Base-by-base conservation (phyloP, 495 filamentous ascomycete genomes). In the Tuber umbilicatum region DNA sequence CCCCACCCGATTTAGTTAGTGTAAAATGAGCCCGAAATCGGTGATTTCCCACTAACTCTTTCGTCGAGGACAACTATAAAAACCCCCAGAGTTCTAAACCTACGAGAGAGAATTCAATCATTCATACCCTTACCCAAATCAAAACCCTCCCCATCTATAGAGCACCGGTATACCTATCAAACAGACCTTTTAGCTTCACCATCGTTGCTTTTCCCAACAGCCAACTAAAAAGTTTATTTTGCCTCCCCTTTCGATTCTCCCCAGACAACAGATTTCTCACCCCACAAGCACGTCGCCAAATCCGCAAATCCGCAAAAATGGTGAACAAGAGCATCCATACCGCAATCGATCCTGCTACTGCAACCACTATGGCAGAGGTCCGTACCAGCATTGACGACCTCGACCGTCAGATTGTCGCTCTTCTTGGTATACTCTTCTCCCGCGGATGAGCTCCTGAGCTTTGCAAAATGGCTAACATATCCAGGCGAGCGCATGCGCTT, bases 401-500 rank as follows among this genome's bases (percentile, higher is more conserved):
- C 6, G 81, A 82, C 68, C 72, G 75, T 5, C 75, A 81, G 42
- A 82, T 82, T 38, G 81, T 82, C 31, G 70, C 76, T 1, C 73
- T 82, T 16, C 73, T 82, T 7, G 81, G 80, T 78, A 69, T 45
- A 69, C 47, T 47, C 19, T 27, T 55, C 45, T 19, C 39, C 50
- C 31, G 2, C 31, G 16, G 3, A 19, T 21, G 7, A 31, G 9
- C 45, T 42, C n/a, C 19, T 19, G 23, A 42, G 31, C 23, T 23
- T 31, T 21, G 16, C 45, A 39, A 42, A 21, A 23, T 42, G 68
- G 60, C 68, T 76, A 23, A 73, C 70, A 16, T 38, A 70, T 68
- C 14, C 55, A 81, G 80, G 80, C 10, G 67, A 81, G 17, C 78
- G 81, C 31, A 80, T 82, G 75, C 78, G 81, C 23, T 82, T 75